Evolutionary conservation across 176 grass and related monocot species (phyloP).

Genomic region (Lolium perenne): DNA sequence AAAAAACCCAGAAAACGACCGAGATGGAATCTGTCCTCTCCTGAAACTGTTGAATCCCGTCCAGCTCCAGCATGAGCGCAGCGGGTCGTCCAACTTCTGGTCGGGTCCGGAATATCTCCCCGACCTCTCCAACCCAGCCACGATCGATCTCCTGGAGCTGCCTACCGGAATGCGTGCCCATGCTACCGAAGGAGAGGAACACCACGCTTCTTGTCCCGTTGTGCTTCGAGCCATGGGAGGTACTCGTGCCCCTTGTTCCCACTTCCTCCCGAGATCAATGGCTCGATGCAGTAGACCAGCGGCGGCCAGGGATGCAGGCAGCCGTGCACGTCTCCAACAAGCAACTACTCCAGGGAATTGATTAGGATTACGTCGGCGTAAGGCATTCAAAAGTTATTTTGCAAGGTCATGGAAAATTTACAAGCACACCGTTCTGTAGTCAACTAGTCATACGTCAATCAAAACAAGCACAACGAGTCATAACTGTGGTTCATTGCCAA

Average conservation of each 20-base stretch:
- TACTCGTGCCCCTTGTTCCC: constrained; percentile 45
- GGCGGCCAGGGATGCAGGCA: constrained; percentile 52
- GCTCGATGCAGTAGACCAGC: constrained; percentile 50
- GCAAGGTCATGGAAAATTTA: neutral
- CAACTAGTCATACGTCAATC: no score
- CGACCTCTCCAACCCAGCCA: no score
- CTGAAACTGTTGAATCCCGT: constrained; percentile 47
- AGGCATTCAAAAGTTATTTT: neutral
- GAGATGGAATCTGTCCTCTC: constrained; percentile 39
- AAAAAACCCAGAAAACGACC: no score
- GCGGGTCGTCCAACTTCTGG: constrained; percentile 14
- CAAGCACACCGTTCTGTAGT: constrained; percentile 6
- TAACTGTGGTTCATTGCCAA: no score
- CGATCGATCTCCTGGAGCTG: no score
- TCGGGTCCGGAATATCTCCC: neutral
- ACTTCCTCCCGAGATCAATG: constrained; percentile 38
- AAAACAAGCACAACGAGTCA: no score
- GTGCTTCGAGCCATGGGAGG: constrained; percentile 61
- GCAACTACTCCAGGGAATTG: neutral
- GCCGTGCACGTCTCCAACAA: constrained; percentile 19
- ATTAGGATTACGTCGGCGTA: constrained; percentile 42
- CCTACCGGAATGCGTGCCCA: constrained; percentile 18
- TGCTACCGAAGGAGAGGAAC: constrained; percentile 82
- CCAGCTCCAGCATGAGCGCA: constrained; percentile 41
- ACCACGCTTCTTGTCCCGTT: constrained; percentile 55